Evolutionary conservation across 768 basidiomycete genomes (phyloP).

Genomic region (Pulveroboletus sp.): DNA sequence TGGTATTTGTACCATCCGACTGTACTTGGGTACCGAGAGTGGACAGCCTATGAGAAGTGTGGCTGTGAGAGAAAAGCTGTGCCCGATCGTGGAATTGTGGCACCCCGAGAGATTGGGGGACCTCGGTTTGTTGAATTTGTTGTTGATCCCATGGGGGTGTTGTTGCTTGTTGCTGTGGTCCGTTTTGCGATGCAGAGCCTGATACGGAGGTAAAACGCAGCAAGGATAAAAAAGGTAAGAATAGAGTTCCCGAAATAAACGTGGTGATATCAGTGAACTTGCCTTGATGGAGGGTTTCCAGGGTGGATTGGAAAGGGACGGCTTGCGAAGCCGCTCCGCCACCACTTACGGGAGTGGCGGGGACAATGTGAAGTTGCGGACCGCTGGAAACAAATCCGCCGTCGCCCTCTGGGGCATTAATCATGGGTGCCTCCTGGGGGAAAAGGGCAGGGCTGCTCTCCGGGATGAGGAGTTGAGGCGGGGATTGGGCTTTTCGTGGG

Average conservation of each 20-base stretch:
- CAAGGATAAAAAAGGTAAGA: slow-evolving; percentile 27
- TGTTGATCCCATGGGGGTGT: slow-evolving; percentile 35
- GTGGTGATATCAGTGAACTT: slow-evolving; percentile 34
- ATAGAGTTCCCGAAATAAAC: slow-evolving; percentile 31
- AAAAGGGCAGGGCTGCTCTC: slow-evolving; percentile 45
- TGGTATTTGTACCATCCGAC: slow-evolving; percentile 36
- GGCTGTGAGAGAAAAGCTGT: slow-evolving; percentile 35
- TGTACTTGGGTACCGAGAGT: slow-evolving; percentile 29
- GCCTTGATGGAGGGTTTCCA: slow-evolving; percentile 55
- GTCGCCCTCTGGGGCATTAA: slow-evolving; percentile 62
- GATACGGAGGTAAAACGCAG: slow-evolving; percentile 27
- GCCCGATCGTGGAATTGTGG: slow-evolving; percentile 29
- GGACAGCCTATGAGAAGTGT: slow-evolving; percentile 37
- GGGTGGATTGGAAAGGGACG: slow-evolving; percentile 51
- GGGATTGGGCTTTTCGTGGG: slow-evolving; percentile 59
- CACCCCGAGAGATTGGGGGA: slow-evolving; percentile 28
- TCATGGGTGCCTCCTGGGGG: slow-evolving; percentile 47
- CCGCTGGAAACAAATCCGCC: slow-evolving; percentile 46
- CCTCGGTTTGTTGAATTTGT: slow-evolving; percentile 36
- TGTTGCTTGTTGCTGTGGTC: slow-evolving; percentile 32
- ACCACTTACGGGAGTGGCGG: slow-evolving; percentile 76
- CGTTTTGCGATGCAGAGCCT: slow-evolving; percentile 31
- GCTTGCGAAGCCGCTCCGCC: slow-evolving; percentile 47
- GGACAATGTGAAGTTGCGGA: slow-evolving; percentile 75
- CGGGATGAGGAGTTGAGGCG: slow-evolving; percentile 58